Evolutionary conservation across 495 filamentous ascomycete species (phyloP), one percentile per base, ranked within the genome.

Genomic region (Penicillium ucsense): DNA sequence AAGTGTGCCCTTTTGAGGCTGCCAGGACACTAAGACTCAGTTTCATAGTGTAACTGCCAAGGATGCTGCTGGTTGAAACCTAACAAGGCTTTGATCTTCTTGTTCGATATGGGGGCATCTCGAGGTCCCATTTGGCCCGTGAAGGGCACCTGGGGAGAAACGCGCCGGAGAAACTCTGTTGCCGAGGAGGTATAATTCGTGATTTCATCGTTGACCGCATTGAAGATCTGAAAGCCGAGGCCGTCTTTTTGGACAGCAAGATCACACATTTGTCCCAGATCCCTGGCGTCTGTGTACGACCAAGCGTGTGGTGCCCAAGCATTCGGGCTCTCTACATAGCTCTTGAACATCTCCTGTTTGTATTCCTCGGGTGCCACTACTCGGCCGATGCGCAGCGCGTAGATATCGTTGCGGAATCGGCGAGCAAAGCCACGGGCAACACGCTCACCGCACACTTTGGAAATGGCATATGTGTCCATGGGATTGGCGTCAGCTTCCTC

Each of bases 351-450:
- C 28, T 67, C 64, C 7, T 60, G 43, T 38, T 63, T 71, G 45
- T 82, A 83, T 57, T 82, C 80, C 30, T 81, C 72, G 11, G 78
- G 79, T 31, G 73, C 72, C 48, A 82, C 70, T 5, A 84, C 71
- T 31, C 75, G 73, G 2, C 78, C 78, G 38, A 84, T 78, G 0
- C 78, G 63, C 12, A 82, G 52, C 4, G 71, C 75, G 49, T 84
- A 83, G 52, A 82, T 79, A 55, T 84, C 79, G 2, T 54, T 64
- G 5, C 61, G 66, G 52, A 75, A 82, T 10, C 79, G 61, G 0
- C 72, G 56, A 0, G 77, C 72, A 50, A 82, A 83, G 3, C 71
- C 73, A 12, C 76, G 55, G 8, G 78, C 79, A 3, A 72, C 67
- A 11, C 70, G 65, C 63, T 83, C 80, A 4, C 70, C 71, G 45